Conservation (phyloP, 768 basidiomycete genomes). For the Stropharia rugosoannulata region DNA sequence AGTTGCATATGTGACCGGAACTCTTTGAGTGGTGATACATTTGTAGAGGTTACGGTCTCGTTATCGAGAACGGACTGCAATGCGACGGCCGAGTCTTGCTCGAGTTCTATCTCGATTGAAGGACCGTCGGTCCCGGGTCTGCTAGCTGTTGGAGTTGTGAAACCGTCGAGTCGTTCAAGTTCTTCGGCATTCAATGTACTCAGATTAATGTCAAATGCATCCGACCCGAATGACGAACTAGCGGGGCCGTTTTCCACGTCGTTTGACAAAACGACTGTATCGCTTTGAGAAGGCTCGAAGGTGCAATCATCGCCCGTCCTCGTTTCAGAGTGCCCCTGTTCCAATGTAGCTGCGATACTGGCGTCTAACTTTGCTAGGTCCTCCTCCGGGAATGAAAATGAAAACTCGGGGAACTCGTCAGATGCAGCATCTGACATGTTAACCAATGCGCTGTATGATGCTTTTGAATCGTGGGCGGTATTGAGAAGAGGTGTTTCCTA, state of each 20-base stretch:
- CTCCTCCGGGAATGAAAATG: constrained; percentile 56
- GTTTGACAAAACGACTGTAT: neutral
- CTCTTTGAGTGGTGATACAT: constrained; percentile 36
- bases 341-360: constrained; percentile 18
- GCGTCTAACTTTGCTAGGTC: constrained; percentile 55
- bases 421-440: constrained; percentile 23
- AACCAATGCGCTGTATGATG: neutral
- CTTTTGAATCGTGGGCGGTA: no score
- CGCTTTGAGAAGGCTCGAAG: neutral
- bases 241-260: constrained; percentile 1
- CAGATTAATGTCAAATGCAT: constrained; percentile 16
- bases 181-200: constrained; percentile 15
- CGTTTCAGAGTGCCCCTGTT: neutral
- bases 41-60: neutral
- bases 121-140: constrained; percentile 21
- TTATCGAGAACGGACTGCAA: neutral
- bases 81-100: constrained; percentile 10
- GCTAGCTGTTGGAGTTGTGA: neutral
- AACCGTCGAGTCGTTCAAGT: constrained; percentile 11
- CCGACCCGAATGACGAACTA: constrained; percentile 15
- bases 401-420: constrained; percentile 40
- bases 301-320: constrained; percentile 4
- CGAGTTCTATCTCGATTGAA: constrained; percentile 34
- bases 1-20: constrained; percentile 48
- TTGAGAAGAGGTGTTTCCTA: no score